A percentile compares a stretch with the other conserved stretches of the same genome.
phyloP scores from a whole-genome alignment of 768 basidiomycete genomes.

The Boletus sensibilis region DNA sequence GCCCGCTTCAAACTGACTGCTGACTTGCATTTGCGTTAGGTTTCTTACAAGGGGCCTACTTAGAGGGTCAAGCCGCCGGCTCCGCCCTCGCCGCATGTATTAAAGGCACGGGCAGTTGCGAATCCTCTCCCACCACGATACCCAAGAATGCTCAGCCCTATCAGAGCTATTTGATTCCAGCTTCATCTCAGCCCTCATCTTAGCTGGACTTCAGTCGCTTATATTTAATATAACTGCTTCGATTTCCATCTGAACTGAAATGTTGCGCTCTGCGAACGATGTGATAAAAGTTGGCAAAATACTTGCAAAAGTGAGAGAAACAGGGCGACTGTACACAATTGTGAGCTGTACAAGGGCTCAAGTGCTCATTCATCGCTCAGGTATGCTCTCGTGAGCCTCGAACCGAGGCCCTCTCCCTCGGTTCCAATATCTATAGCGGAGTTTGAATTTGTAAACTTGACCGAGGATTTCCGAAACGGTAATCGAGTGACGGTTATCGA shows the following conservation, averaged over 20 bases:
- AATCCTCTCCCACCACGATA: slow-evolving; percentile 25
- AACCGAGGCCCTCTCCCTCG: no score
- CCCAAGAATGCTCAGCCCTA: slow-evolving; percentile 38
- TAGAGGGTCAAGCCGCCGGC: slow-evolving; percentile 48
- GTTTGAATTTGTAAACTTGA: no score
- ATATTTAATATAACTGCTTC: not conserved
- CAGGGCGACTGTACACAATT: no score
- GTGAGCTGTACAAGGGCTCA: no score
- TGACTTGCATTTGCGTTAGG: slow-evolving; percentile 32
- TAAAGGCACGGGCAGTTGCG: slow-evolving; percentile 23
- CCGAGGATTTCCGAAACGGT: no score
- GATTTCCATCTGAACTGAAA: not conserved
- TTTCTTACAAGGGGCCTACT: slow-evolving; percentile 59
- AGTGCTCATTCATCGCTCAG: slow-evolving; percentile 11
- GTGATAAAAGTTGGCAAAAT: not conserved
- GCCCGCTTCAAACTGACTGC: not conserved
- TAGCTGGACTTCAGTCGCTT: not conserved
- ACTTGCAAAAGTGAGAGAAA: not conserved
- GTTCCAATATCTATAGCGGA: no score
- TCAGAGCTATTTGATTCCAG: slow-evolving; percentile 15
- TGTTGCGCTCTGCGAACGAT: not conserved
- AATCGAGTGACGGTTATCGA: no score
- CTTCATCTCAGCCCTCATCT: not conserved
- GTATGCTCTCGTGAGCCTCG: slow-evolving; percentile 34
- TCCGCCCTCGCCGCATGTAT: slow-evolving; percentile 44